Percentiles rank a stretch among this genome's conserved stretches.
These are phyloP conservation scores for Phytophthora vignae DNA, from an alignment of 352 stramenopile species.

Conservation along the genomic window DNA sequence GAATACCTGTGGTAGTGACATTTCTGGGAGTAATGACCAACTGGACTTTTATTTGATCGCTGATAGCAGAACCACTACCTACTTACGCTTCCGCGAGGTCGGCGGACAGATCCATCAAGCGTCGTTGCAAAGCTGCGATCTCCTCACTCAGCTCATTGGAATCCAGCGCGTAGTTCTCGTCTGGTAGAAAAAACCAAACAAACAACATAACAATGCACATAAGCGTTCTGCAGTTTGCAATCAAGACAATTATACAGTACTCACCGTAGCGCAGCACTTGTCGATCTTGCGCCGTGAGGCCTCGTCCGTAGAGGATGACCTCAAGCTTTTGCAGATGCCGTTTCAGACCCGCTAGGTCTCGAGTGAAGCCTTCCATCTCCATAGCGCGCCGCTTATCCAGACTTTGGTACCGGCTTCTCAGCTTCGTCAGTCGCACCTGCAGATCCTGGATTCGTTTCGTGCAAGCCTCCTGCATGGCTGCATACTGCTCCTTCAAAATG, in stretches of 20 bases:
- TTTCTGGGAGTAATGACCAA: not conserved
- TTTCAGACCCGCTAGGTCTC: constrained; percentile 69
- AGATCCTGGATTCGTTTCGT: constrained; percentile 75
- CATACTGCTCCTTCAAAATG: constrained; percentile 84
- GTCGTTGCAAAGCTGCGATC: constrained; percentile 66
- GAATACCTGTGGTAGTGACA: not conserved
- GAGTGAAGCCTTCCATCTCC: constrained; percentile 88
- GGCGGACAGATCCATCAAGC: constrained; percentile 65
- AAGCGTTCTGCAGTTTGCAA: not conserved
- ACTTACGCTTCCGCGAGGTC: constrained; percentile 56
- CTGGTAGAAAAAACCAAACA: constrained; percentile 19
- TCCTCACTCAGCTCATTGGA: constrained; percentile 71
- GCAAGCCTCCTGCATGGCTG: constrained; percentile 75
- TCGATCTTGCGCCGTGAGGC: constrained; percentile 54
- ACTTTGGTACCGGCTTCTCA: constrained; percentile 64
- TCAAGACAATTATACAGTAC: not conserved
- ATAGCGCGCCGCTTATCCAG: constrained; percentile 76
- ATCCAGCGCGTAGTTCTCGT: constrained; percentile 62
- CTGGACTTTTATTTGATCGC: not conserved
- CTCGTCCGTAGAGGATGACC: constrained; percentile 67
- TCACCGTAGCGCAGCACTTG: constrained; percentile 54
- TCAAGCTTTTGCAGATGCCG: constrained; percentile 79
- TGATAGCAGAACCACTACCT: not conserved
- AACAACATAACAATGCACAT: not conserved
- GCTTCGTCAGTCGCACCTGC: constrained; percentile 69